A percentile compares a stretch with the other conserved stretches of the same genome.
Evolutionary conservation across 2,329 filamentous ascomycete genomes (phyloP).

Genomic region (Venturia carpophila): DNA sequence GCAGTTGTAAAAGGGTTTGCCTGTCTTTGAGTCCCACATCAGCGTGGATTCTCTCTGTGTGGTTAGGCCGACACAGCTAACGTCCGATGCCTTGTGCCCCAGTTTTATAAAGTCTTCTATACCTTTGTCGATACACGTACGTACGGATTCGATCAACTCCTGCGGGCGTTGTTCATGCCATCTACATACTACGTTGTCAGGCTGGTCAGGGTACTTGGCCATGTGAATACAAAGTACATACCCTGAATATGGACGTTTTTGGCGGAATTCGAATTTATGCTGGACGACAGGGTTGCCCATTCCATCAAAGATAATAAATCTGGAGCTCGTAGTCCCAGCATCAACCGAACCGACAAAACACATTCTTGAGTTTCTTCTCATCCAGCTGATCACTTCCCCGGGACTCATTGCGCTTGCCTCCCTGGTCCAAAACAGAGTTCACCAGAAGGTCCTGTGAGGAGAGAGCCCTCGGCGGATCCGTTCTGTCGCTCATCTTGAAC

Average conservation of each 20-base stretch:
- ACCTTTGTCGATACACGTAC: constrained; percentile 71
- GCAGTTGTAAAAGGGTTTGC: constrained; percentile 73
- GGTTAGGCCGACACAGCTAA: constrained; percentile 75
- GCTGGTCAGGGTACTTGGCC: neutral
- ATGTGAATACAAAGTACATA: constrained; percentile 45
- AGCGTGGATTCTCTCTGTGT: constrained; percentile 86
- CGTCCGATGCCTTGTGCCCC: constrained; percentile 59
- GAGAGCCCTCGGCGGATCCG: neutral
- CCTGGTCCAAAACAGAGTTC: neutral
- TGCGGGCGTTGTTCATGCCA: constrained; percentile 86
- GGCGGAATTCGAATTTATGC: constrained; percentile 81
- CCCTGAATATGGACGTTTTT: constrained; percentile 79
- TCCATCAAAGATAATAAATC: constrained; percentile 85
- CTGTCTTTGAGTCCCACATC: constrained; percentile 74
- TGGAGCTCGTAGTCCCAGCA: constrained; percentile 80
- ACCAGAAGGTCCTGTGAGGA: neutral
- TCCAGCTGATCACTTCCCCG: neutral
- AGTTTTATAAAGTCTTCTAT: constrained; percentile 61
- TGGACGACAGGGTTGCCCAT: constrained; percentile 68
- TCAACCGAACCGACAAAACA: constrained; percentile 81
- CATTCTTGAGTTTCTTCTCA: constrained; percentile 35
- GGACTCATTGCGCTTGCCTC: neutral
- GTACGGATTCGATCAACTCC: constrained; percentile 66
- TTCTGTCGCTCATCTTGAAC: neutral
- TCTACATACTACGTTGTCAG: constrained; percentile 37